Percentiles rank a stretch among this genome's conserved stretches.
phyloP scores from a whole-genome alignment of 352 stramenopile genomes.

The Phytophthora sansomeana region DNA sequence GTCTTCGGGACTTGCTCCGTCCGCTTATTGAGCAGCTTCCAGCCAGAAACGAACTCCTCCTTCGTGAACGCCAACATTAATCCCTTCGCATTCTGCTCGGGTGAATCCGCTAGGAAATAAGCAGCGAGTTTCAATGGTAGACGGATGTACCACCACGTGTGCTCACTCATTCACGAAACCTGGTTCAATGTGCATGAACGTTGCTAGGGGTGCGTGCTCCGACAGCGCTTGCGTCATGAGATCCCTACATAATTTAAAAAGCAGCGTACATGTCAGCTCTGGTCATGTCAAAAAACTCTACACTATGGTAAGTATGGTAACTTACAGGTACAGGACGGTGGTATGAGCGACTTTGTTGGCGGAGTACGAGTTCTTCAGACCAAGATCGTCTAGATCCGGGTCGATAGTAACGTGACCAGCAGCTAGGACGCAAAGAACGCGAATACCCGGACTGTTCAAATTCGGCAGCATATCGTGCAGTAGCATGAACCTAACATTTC shows the following conservation, averaged over 20 bases:
- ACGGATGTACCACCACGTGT: background rate
- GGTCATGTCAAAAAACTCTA: background rate
- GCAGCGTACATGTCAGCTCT: background rate
- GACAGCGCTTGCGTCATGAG: slow-evolving; percentile 13
- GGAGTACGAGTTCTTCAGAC: slow-evolving; percentile 4
- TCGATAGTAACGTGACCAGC: background rate
- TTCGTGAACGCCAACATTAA: slow-evolving; percentile 5
- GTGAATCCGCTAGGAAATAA: background rate
- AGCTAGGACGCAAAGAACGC: slow-evolving; percentile 5
- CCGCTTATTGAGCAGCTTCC: slow-evolving; percentile 11
- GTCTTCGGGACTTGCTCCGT: slow-evolving; percentile 9
- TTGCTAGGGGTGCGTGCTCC: slow-evolving; percentile 2
- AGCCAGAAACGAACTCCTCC: slow-evolving; percentile 1
- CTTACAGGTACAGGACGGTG: slow-evolving; percentile 6
- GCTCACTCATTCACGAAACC: slow-evolving; percentile 5
- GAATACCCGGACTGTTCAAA: slow-evolving; percentile 6
- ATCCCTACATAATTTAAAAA: background rate
- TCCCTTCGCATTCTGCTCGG: background rate
- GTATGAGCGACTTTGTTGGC: background rate
- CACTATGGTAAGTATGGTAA: too few species aligned
- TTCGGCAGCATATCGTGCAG: slow-evolving; percentile 7
- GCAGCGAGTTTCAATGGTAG: background rate
- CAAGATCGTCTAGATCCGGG: slow-evolving; percentile 10
- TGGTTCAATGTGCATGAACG: slow-evolving; percentile 18
- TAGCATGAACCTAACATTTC: slow-evolving; percentile 14